These are phyloP conservation scores for Aspergillus sp. DNA, from an alignment of 2,329 filamentous ascomycete genomes.

Conservation along the genomic window DNA sequence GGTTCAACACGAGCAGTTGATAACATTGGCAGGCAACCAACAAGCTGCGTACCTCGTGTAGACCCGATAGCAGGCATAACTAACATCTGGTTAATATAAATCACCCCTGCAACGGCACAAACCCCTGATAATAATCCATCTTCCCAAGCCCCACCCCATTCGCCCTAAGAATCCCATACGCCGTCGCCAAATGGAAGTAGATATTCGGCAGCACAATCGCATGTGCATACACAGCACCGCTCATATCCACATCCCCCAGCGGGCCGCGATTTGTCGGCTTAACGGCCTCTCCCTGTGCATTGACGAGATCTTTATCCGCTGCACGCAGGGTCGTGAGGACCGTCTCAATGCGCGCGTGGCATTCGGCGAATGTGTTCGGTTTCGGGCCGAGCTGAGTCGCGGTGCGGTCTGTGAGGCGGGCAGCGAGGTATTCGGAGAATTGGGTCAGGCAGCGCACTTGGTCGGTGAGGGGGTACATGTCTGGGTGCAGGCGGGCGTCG, in stretches of 20 bases:
- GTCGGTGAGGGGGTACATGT: slow-evolving; percentile 26
- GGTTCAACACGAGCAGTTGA: too few species aligned
- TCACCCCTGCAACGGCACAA: background rate
- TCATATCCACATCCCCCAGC: slow-evolving; percentile 8
- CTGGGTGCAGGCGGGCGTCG: slow-evolving; percentile 17
- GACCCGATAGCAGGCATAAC: too few species aligned
- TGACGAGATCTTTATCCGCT: slow-evolving; percentile 29
- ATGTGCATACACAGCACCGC: slow-evolving; percentile 17
- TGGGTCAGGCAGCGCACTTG: slow-evolving; percentile 28
- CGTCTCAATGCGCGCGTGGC: slow-evolving; percentile 24
- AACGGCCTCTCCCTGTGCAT: slow-evolving; percentile 17
- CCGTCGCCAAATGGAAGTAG: slow-evolving; percentile 24
- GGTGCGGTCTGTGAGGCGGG: slow-evolving; percentile 25
- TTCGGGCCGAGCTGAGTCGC: slow-evolving; percentile 15
- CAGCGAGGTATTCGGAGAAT: slow-evolving; percentile 24
- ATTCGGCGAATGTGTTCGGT: slow-evolving; percentile 22
- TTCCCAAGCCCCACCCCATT: slow-evolving; percentile 20
- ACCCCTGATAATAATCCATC: slow-evolving; percentile 14
- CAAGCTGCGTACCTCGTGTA: too few species aligned
- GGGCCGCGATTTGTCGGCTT: slow-evolving; percentile 14
- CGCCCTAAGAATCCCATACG: slow-evolving; percentile 23
- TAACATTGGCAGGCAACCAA: too few species aligned
- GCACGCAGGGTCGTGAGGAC: slow-evolving; percentile 20
- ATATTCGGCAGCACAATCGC: slow-evolving; percentile 20
- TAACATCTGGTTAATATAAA: too few species aligned